A percentile compares a stretch with the other conserved stretches of the same genome.
These are phyloP conservation scores for Rhizopogon salebrosus DNA, from an alignment of 768 basidiomycete species.

Conservation along the genomic window DNA sequence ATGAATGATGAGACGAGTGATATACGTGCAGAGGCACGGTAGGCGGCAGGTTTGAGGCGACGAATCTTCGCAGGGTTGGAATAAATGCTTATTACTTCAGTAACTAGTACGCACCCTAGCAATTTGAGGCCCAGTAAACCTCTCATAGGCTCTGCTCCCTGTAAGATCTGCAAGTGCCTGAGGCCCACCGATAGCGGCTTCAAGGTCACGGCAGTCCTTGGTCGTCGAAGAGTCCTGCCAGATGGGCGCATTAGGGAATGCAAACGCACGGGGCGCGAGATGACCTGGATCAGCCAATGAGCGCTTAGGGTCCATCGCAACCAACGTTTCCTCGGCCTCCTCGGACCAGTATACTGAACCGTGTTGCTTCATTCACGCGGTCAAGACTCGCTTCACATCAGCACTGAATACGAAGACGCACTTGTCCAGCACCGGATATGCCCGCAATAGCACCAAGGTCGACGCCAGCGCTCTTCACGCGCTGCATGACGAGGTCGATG, in stretches of 20 bases:
- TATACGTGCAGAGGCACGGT: conserved; percentile 58
- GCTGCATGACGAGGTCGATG: conserved; percentile 68
- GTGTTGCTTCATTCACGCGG: conserved; percentile 57
- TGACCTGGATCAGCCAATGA: conserved; percentile 46
- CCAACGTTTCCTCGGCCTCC: conserved; percentile 45
- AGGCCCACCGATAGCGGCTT: conserved; percentile 62
- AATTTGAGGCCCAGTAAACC: conserved; percentile 87
- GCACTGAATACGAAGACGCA: conserved; percentile 22
- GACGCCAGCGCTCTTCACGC: conserved; percentile 54
- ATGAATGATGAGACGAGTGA: conserved; percentile 82
- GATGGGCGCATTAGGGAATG: conserved; percentile 65
- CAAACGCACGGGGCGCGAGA: conserved; percentile 61
- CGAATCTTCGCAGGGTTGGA: conserved; percentile 41
- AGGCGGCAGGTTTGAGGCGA: conserved; percentile 45
- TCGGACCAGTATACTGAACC: conserved; percentile 81
- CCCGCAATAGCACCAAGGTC: conserved; percentile 53
- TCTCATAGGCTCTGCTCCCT: conserved; percentile 80
- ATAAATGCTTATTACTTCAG: neutral
- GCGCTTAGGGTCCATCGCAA: conserved; percentile 44
- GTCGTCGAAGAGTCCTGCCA: conserved; percentile 92
- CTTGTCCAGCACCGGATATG: conserved; percentile 78
- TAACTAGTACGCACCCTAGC: conserved; percentile 45
- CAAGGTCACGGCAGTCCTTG: conserved; percentile 63
- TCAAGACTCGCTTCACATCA: neutral
- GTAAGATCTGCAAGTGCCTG: conserved; percentile 70